Conservation (phyloP, 176 grass and related monocot species). For the Oryza coarctata region DNA sequence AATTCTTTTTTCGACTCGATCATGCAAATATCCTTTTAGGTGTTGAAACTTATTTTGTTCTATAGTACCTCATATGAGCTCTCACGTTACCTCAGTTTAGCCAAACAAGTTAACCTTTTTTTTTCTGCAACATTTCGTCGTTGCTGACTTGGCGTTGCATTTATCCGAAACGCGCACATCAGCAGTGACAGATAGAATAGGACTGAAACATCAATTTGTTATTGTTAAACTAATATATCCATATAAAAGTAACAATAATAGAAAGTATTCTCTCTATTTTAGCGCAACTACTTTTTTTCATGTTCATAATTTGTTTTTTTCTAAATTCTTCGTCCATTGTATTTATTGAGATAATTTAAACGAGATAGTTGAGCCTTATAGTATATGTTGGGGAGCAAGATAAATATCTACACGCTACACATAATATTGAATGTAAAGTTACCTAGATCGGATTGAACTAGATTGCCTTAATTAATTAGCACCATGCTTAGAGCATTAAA, state of each 20-base stretch:
- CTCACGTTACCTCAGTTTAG: background rate
- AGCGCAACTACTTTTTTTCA: no score
- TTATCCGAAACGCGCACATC: background rate
- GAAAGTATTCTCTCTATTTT: no score
- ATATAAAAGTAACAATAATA: background rate
- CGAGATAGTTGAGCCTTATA: no score
- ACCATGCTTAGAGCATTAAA: background rate
- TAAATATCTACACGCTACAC: background rate
- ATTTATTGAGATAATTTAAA: no score
- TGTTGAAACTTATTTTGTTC: background rate
- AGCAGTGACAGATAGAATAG: background rate
- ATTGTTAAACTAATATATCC: background rate
- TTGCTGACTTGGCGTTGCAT: background rate
- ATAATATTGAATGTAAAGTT: background rate
- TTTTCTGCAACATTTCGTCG: background rate
- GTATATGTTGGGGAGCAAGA: background rate
- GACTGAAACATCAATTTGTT: background rate
- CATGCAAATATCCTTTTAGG: slow-evolving; percentile 1
- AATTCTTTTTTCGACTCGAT: background rate
- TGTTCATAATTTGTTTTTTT: no score
- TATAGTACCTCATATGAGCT: background rate
- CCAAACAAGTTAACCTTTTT: background rate
- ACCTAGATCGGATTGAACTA: background rate
- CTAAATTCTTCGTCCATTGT: no score
- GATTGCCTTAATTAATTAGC: background rate